Evolutionary conservation across 2,329 filamentous ascomycete species (phyloP), one percentile per base, ranked within the genome.

Genomic region (Trichothecium sympodiale): DNA sequence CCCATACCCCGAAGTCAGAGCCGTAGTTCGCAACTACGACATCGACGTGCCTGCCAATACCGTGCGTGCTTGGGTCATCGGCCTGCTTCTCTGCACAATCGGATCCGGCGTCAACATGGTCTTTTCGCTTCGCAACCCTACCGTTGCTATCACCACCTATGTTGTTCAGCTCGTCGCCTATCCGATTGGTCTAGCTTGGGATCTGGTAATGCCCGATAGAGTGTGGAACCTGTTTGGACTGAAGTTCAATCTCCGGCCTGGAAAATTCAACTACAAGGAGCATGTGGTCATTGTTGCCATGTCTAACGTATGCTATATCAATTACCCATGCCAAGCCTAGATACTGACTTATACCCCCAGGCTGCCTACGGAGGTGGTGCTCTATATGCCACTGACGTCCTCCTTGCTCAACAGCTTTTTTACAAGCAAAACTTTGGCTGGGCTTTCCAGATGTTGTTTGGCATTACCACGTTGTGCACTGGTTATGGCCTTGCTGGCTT

Each of bases 1-100:
- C 33, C 77, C 77, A 3, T 81, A 80, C 48, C 73, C 74, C 27
- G 76, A 80, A 58, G 77, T 80, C 37, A 72, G 77, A 45, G 71
- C 76, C 17, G 72, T 77, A 14, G 77, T 81, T 14, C 62, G 71
- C 41, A 80, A 80, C 50, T 68, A 70, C 49, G 77, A 81, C 46
- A 67, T 77, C 44, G 75, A 79, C 45, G 60, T 79, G 17, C 71
- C 74, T n/a, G 65, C 66, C 45, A 80, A 77, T 51, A 80, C 76
- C 15, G 62, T 80, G 38, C 73, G 76, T 34, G 74, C 75, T 25
- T 80, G 76, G 76, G 57, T 62, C 4, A 74, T 80, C 41, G 76
- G 76, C 25, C 40, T 80, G 45, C 4, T 78, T 9, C 62, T 80
- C 31, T 73, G 74, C 39, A 79, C 74, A 0, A 49, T 79, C 38